phyloP scores from a whole-genome alignment of 1,284 basidiomycete species.

The Termitomyces sp. region DNA sequence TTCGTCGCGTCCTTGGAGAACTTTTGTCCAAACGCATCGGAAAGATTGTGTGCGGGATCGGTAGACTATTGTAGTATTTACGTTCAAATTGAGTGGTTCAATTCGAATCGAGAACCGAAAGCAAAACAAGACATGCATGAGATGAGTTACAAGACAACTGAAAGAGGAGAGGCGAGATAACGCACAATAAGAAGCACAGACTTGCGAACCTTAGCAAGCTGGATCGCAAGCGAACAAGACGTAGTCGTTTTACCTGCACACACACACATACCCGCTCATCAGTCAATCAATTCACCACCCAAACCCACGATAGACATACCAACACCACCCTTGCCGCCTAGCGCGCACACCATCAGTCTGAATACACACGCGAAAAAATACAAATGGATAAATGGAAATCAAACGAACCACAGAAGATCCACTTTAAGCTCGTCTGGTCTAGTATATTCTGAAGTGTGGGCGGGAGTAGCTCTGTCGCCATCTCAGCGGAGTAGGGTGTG shows the following conservation, averaged over 20 bases:
- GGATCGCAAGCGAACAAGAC: slow-evolving; percentile 93
- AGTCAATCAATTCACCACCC: not conserved
- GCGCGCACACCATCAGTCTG: not conserved
- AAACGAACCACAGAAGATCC: slow-evolving; percentile 89
- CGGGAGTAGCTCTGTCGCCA: slow-evolving; percentile 55
- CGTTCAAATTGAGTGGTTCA: not conserved
- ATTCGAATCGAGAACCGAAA: not conserved
- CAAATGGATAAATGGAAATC: not conserved
- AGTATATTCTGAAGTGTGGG: slow-evolving; percentile 87
- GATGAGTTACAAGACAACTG: not conserved
- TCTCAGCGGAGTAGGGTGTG: slow-evolving; percentile 16
- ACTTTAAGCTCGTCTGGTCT: slow-evolving; percentile 85
- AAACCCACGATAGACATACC: slow-evolving; percentile 45
- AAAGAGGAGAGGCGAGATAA: slow-evolving; percentile 12
- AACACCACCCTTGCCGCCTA: slow-evolving; percentile 93
- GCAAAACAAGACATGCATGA: not conserved
- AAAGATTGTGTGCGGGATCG: slow-evolving; percentile 98
- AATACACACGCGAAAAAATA: slow-evolving; percentile 6
- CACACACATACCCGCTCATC: not conserved
- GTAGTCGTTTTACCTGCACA: slow-evolving; percentile 84
- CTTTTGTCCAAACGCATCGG: slow-evolving; percentile 98
- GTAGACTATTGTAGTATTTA: slow-evolving; percentile 65
- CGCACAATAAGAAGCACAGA: slow-evolving; percentile 91
- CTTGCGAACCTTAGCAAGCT: slow-evolving; percentile 81
- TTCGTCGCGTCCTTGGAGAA: slow-evolving; percentile 99